A percentile compares a stretch with the other conserved stretches of the same genome.
Evolutionary conservation across 2,329 filamentous ascomycete genomes (phyloP).

Genomic region (Colletotrichum acutatum): DNA sequence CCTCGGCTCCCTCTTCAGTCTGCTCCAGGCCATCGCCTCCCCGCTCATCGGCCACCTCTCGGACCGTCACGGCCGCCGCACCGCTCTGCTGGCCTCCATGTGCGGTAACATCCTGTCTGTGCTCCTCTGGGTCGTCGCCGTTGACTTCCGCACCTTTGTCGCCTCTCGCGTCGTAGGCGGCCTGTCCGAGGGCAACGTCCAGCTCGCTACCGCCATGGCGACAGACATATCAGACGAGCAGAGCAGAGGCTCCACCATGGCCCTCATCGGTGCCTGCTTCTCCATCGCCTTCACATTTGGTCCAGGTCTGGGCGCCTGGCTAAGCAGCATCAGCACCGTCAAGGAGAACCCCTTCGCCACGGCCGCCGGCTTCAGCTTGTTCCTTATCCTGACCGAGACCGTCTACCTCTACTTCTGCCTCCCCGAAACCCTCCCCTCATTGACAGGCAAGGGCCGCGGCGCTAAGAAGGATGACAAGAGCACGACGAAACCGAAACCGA

Average conservation of each 20-base stretch:
- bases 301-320: conserved; percentile 87
- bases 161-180: conserved; percentile 94
- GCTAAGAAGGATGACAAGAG: conserved; percentile 27
- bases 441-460: conserved; percentile 49
- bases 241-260: conserved; percentile 91
- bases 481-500: conserved; percentile 38
- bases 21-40: conserved; percentile 92
- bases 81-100: conserved; percentile 92
- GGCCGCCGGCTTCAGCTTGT: conserved; percentile 87
- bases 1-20: conserved; percentile 90
- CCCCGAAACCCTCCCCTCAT: conserved; percentile 84
- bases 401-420: conserved; percentile 85
- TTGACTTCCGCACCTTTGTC: conserved; percentile 95
- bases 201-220: conserved; percentile 94
- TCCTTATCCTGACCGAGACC: conserved; percentile 87
- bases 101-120: conserved; percentile 92
- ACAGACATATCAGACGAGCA: conserved; percentile 92
- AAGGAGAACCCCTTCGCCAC: conserved; percentile 93
- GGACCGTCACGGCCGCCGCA: conserved; percentile 87
- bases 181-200: conserved; percentile 95
- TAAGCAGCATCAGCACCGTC: conserved; percentile 81
- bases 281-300: conserved; percentile 98
- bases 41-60: conserved; percentile 91
- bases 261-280: conserved; percentile 95
- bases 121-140: conserved; percentile 91